Percentiles rank a stretch among this genome's conserved stretches.
phyloP scores from a whole-genome alignment of 164 flowering plant species.

The Dillenia turbinata region DNA sequence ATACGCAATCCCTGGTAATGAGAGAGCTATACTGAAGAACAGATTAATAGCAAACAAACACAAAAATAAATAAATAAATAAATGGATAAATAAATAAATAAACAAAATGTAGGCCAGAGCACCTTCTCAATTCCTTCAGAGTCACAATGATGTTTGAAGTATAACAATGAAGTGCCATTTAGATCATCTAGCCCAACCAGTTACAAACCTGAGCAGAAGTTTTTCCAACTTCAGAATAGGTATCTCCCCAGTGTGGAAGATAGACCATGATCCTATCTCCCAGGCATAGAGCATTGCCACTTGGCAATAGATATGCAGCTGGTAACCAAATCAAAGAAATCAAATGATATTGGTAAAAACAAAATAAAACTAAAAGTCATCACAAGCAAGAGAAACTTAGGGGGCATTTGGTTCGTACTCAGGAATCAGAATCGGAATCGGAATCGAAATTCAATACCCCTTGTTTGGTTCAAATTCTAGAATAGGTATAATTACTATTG shows the following conservation, averaged over 20 bases:
- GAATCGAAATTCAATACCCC: too few species aligned
- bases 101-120: too few species aligned
- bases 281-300: slow-evolving; percentile 74
- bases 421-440: too few species aligned
- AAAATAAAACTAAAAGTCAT: neutral
- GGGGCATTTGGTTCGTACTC: too few species aligned
- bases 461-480: too few species aligned
- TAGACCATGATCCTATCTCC: slow-evolving; percentile 85
- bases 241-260: slow-evolving; percentile 98
- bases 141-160: too few species aligned
- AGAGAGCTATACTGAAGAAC: slow-evolving; percentile 82
- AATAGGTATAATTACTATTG: too few species aligned
- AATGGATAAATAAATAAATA: too few species aligned
- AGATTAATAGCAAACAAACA: slow-evolving; percentile 48
- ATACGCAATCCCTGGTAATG: slow-evolving; percentile 66
- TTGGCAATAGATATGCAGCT: slow-evolving; percentile 87
- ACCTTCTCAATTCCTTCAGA: too few species aligned
- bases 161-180: too few species aligned
- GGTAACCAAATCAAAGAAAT: slow-evolving; percentile 13
- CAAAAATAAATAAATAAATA: too few species aligned
- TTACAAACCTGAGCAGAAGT: slow-evolving; percentile 72
- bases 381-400: slow-evolving; percentile 18
- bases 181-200: neutral
- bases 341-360: neutral
- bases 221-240: slow-evolving; percentile 83